Conservation (phyloP, 768 basidiomycete genomes). For the Russula compacta region DNA sequence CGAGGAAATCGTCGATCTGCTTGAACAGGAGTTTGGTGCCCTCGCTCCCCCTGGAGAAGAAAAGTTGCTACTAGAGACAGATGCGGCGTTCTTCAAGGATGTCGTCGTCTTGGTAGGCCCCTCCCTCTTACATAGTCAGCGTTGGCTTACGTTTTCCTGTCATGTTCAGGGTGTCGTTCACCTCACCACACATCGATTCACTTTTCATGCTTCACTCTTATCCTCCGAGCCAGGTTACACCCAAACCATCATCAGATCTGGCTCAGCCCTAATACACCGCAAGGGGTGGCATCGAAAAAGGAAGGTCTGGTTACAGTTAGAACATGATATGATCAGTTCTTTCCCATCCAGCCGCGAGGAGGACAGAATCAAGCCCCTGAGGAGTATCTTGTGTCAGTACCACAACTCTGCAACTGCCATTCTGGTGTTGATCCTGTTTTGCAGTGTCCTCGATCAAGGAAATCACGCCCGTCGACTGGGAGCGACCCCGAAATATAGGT, state of each 20-base stretch:
- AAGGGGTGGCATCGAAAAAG: slow-evolving; percentile 37
- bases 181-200: slow-evolving; percentile 53
- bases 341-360: slow-evolving; percentile 47
- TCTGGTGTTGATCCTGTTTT: not conserved
- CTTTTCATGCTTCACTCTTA: slow-evolving; percentile 57
- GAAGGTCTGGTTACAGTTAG: slow-evolving; percentile 55
- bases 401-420: not conserved
- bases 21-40: slow-evolving; percentile 50
- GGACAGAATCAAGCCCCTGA: slow-evolving; percentile 45
- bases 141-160: slow-evolving; percentile 2
- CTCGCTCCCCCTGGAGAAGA: slow-evolving; percentile 38
- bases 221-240: slow-evolving; percentile 32
- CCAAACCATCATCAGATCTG: slow-evolving; percentile 38
- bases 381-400: slow-evolving; percentile 41
- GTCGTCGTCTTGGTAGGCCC: slow-evolving; percentile 39
- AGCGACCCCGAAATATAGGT: slow-evolving; percentile 36
- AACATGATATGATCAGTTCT: slow-evolving; percentile 48
- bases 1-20: slow-evolving; percentile 39
- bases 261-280: slow-evolving; percentile 40
- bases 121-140: not conserved
- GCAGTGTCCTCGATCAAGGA: slow-evolving; percentile 42
- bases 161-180: slow-evolving; percentile 44
- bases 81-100: slow-evolving; percentile 42
- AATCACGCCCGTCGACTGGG: slow-evolving; percentile 36
- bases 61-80: slow-evolving; percentile 44